Evolutionary conservation across 345 rosid species (phyloP), one percentile per base, ranked within the genome.

Genomic region (Eucalyptus polyanthemos): DNA sequence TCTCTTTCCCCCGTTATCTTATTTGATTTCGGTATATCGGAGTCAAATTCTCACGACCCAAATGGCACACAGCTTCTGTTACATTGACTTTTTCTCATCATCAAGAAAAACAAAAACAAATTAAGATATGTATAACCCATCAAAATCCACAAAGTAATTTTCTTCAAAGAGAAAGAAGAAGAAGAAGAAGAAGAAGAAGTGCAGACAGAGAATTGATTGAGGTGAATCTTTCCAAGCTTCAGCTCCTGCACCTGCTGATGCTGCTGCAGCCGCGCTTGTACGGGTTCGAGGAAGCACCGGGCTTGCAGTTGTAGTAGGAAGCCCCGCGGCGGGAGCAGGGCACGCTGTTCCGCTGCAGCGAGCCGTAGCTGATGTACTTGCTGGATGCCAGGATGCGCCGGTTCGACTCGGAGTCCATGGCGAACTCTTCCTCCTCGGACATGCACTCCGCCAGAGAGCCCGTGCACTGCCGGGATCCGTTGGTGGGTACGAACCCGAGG

Each of bases 241-340:
- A 96, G 90, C 95, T 81, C 89, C 98, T 93, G 98, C 99, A 98
- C 94, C 97, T 95, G 16, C 98, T 90, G 89, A 97, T 95, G 92
- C 92, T 40, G 91, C 95, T 96, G 96, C 99, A 98, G 62, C 98
- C 98, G 86, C 99, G 98, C 88, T 76, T 37, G 90, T 98, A 98
- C 44, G 99, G 99, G 89, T 98, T 98, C 65, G 98, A 95, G 91
- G 94, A 94, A 51, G 94, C 96, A 4, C 98, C 97, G 45, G 91
- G 91, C 91, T 88, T 91, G 93, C 99, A 98, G 91, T 97, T 97
- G 94, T 98, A 98, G 92, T 98, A 98, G n/a, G 99, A 96, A 17
- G 99, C 96, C 5, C 99, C 99, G 31, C 99, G 97, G 5, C 95
- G 93, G 10, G 99, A 97, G 91, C 99, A 98, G 31, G 99, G 99